Conservation (phyloP, 805 yeast genomes). For the Cyberlindnera americana region DNA sequence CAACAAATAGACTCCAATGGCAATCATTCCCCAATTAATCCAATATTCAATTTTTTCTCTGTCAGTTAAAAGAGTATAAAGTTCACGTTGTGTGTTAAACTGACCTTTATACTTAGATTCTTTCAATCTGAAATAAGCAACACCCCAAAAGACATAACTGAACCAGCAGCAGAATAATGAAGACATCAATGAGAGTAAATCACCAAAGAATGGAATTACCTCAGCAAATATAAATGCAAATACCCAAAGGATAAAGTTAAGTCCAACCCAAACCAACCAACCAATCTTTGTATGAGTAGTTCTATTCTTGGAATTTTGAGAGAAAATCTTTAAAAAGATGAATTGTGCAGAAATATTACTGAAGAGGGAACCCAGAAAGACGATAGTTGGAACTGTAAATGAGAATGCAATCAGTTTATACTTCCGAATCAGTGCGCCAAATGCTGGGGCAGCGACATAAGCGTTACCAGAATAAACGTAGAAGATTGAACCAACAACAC, state of each 20-base stretch:
- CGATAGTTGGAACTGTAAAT: conserved; percentile 55
- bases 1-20: conserved; percentile 46
- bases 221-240: conserved; percentile 57
- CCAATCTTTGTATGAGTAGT: conserved; percentile 46
- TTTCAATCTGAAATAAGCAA: conserved; percentile 48
- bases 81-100: conserved; percentile 29
- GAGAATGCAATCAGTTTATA: conserved; percentile 54
- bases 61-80: conserved; percentile 29
- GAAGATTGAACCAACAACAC: conserved; percentile 52
- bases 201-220: conserved; percentile 62
- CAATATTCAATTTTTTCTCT: conserved; percentile 35
- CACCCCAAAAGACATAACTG: conserved; percentile 61
- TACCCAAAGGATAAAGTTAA: conserved; percentile 45
- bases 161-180: conserved; percentile 65
- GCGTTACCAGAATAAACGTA: conserved; percentile 55
- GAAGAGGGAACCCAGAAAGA: conserved; percentile 54
- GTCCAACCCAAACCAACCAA: conserved; percentile 49
- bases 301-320: conserved; percentile 39
- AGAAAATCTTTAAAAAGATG: conserved; percentile 44
- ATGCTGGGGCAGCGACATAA: conserved; percentile 57
- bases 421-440: conserved; percentile 45
- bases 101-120: conserved; percentile 30
- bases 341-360: conserved; percentile 53
- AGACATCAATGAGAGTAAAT: conserved; percentile 53
- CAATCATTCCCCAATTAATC: conserved; percentile 36